phyloP scores from a whole-genome alignment of 306 rosid species.

The Corylus avellana region DNA sequence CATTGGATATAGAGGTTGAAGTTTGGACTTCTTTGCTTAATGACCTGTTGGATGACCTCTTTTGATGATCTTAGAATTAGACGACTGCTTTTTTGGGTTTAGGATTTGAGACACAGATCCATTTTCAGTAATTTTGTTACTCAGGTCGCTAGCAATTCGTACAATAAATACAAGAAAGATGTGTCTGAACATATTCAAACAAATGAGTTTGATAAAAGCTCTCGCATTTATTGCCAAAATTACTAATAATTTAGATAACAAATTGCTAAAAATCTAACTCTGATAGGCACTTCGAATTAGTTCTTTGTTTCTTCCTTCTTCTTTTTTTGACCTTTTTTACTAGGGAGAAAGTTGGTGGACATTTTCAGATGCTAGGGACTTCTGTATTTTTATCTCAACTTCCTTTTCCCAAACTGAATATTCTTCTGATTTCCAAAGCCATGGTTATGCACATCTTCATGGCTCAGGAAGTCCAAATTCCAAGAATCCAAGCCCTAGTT shows the following conservation, averaged over 20 bases:
- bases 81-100: not conserved
- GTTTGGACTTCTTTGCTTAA: slow-evolving; percentile 47
- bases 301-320: not conserved
- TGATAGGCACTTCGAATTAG: not conserved
- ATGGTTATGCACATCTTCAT: not conserved
- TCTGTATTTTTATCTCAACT: not conserved
- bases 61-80: not conserved
- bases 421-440: not conserved
- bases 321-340: too few relatives aligned
- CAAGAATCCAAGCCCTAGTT: too few relatives aligned
- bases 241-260: too few relatives aligned
- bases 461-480: not conserved
- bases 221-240: too few relatives aligned
- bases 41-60: slow-evolving; percentile 51
- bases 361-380: not conserved
- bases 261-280: too few relatives aligned
- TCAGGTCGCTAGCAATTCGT: too few relatives aligned
- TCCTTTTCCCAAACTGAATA: not conserved
- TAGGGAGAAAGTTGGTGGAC: not conserved
- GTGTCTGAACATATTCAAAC: too few relatives aligned
- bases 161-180: too few relatives aligned
- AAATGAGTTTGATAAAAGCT: too few relatives aligned
- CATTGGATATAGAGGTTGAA: slow-evolving; percentile 43
- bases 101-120: too few relatives aligned
- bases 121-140: too few relatives aligned